Evolutionary conservation across 2,329 filamentous ascomycete genomes (phyloP).

Genomic region (Colletotrichum spinosum): DNA sequence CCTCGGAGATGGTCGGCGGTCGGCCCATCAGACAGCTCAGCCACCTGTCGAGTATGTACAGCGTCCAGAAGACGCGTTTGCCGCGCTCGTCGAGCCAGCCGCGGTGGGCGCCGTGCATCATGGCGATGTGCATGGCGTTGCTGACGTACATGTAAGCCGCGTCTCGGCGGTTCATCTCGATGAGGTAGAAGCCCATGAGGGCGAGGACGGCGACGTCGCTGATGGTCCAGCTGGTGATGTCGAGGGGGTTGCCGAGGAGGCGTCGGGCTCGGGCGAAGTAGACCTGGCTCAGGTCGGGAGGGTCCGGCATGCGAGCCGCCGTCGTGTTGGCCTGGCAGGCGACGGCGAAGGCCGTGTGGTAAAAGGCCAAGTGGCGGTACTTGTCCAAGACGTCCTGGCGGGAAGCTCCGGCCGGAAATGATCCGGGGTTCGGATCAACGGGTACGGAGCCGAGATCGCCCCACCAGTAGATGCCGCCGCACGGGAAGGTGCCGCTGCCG

Average conservation of each 20-base stretch:
- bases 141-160: slow-evolving; percentile 60
- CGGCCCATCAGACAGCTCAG: slow-evolving; percentile 62
- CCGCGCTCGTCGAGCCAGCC: slow-evolving; percentile 56
- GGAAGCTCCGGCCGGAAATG: slow-evolving; percentile 40
- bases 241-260: slow-evolving; percentile 60
- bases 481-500: slow-evolving; percentile 52
- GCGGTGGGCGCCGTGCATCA: slow-evolving; percentile 61
- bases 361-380: slow-evolving; percentile 56
- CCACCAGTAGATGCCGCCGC: slow-evolving; percentile 63
- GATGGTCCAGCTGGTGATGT: slow-evolving; percentile 54
- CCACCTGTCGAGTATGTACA: slow-evolving; percentile 63
- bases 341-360: slow-evolving; percentile 59
- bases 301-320: slow-evolving; percentile 42
- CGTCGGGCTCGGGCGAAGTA: slow-evolving; percentile 57
- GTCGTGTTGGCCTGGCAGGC: slow-evolving; percentile 48
- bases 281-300: slow-evolving; percentile 52
- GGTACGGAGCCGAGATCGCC: slow-evolving; percentile 52
- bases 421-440: slow-evolving; percentile 38
- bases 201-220: slow-evolving; percentile 57
- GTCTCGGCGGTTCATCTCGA: slow-evolving; percentile 62
- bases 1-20: slow-evolving; percentile 58
- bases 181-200: slow-evolving; percentile 61
- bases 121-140: slow-evolving; percentile 59
- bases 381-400: slow-evolving; percentile 38
- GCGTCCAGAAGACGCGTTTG: slow-evolving; percentile 63